These are phyloP conservation scores for Agrocybe chaxingu DNA, from an alignment of 768 basidiomycete genomes.

Conservation along the genomic window DNA sequence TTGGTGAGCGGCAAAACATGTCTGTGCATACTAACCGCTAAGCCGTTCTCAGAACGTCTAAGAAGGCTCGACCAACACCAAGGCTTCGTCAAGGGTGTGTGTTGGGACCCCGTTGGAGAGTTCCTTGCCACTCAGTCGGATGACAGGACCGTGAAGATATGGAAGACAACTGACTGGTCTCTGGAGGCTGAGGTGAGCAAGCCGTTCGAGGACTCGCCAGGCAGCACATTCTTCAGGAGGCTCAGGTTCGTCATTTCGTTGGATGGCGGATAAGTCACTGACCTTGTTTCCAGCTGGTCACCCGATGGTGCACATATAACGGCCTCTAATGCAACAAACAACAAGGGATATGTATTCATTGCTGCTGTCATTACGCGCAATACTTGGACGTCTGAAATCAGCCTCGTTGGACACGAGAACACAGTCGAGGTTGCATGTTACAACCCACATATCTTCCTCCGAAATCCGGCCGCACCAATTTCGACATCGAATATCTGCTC, in stretches of 20 bases:
- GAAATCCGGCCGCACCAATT: slow-evolving; percentile 63
- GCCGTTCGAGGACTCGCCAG: slow-evolving; percentile 92
- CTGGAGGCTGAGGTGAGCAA: slow-evolving; percentile 82
- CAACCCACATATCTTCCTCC: slow-evolving; percentile 92
- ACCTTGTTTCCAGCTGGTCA: slow-evolving; percentile 70
- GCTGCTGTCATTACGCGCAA: slow-evolving; percentile 92
- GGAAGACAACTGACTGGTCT: slow-evolving; percentile 92
- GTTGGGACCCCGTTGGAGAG: slow-evolving; percentile 98
- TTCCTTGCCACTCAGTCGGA: slow-evolving; percentile 98
- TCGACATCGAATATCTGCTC: slow-evolving; percentile 85
- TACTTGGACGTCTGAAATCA: slow-evolving; percentile 89
- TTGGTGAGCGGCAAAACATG: slow-evolving; percentile 50
- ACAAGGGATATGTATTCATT: slow-evolving; percentile 94
- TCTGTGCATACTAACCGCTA: not conserved
- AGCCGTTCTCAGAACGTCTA: slow-evolving; percentile 59
- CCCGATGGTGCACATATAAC: slow-evolving; percentile 99
- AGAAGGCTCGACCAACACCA: slow-evolving; percentile 84
- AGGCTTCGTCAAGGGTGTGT: slow-evolving; percentile 98
- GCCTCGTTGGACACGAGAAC: slow-evolving; percentile 95
- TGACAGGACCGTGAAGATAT: slow-evolving; percentile 94
- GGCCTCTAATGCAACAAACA: slow-evolving; percentile 95
- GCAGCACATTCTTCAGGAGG: slow-evolving; percentile 90
- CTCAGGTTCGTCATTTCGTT: slow-evolving; percentile 55
- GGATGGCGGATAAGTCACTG: not conserved
- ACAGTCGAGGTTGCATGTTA: slow-evolving; percentile 97